Evolutionary conservation across 352 stramenopile species (phyloP), one percentile per base, ranked within the genome.

Genomic region (Phytopythium mirpurense): DNA sequence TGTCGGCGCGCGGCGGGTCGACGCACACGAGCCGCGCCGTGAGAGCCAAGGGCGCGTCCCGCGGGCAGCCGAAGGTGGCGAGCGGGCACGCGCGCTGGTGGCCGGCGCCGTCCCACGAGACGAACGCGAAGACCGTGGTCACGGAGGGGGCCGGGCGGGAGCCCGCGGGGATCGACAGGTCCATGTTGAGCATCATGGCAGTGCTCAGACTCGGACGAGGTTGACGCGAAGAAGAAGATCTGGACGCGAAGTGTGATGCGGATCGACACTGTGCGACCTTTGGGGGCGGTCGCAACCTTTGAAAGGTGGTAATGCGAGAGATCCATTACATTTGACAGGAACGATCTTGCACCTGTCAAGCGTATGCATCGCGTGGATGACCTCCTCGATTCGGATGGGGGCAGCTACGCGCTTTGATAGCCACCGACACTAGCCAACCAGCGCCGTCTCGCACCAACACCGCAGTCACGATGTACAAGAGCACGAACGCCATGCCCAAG

Each of bases 1-100:
- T 59, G 54, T 88, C 80, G 6, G 81, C 81, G 7, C 71, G 75
- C 19, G 78, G 73, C 18, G 78, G 80, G 3, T 87, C 65, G 0
- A 82, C 74, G 51, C 77, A 88, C 24, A 76, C 67, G 47, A 91
- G 65, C 0, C 68, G 62, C 5, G 52, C 59, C 5, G 54, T 65
- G 26, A 70, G 45, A n/a, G 51, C 27, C 12, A 56, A 35, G 1
- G 72, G 66, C 15, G 51, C 38, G 49, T 64, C 76, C 1, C 31
- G 46, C 46, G 31, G 24, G 12, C 46, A 62, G 18, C 78, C 81
- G 52, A 91, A 91, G 9, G 72, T 75, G 27, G 76, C 78, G 24
- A 91, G 48, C n/a, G 78, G 68, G 67, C 73, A 85, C 27, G 62
- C 60, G 34, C 70, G 57, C 14, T 63, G 72, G 4, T 72, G 73